phyloP scores from a whole-genome alignment of 2,329 filamentous ascomycete genomes.

The Sporothrix sp. region DNA sequence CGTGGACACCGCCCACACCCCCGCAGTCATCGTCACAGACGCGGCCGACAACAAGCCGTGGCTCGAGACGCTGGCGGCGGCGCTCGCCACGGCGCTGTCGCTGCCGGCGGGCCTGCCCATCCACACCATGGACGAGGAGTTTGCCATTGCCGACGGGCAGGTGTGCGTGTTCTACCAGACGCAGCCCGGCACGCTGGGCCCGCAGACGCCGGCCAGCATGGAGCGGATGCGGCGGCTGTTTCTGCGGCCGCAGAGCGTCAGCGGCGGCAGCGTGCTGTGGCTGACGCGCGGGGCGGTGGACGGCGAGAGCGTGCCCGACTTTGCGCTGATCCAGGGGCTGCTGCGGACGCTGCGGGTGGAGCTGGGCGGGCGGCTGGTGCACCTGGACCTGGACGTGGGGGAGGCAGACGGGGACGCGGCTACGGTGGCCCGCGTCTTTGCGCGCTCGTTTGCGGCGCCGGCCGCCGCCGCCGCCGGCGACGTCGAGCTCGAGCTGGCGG shows the following conservation, averaged over 20 bases:
- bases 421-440: constrained; percentile 4
- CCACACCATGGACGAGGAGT: constrained; percentile 7
- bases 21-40: constrained; percentile 14
- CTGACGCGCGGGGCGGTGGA: constrained; percentile 23
- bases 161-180: constrained; percentile 16
- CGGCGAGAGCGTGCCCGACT: constrained; percentile 20
- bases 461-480: background rate
- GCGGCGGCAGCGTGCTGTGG: constrained; percentile 25
- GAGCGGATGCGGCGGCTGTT: constrained; percentile 22
- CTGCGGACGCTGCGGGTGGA: constrained; percentile 26
- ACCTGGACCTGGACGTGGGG: constrained; percentile 22
- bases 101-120: background rate
- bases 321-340: constrained; percentile 26
- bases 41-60: constrained; percentile 9
- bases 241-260: constrained; percentile 10
- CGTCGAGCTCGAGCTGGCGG: constrained; percentile 14
- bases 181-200: constrained; percentile 6
- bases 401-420: constrained; percentile 12
- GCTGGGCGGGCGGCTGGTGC: constrained; percentile 14
- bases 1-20: background rate
- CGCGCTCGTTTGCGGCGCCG: constrained; percentile 3
- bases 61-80: constrained; percentile 3
- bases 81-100: background rate
- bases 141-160: constrained; percentile 6
- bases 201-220: constrained; percentile 21